Conservation (phyloP, 1,139 yeast genomes). For the Nakaseomyces uthaithaninus region DNA sequence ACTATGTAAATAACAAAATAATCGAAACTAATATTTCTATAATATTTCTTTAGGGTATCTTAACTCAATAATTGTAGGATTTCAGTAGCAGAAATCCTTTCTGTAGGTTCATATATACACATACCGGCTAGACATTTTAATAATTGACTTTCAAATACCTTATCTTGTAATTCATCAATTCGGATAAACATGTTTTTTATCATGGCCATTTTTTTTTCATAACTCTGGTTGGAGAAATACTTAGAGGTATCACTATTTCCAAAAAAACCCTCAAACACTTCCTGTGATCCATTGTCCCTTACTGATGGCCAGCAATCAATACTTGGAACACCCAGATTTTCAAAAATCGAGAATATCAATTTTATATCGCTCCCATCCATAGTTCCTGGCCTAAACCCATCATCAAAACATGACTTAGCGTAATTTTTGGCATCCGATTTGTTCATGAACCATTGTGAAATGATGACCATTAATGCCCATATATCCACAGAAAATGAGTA, state of each 20-base stretch:
- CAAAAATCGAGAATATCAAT: conserved; percentile 54
- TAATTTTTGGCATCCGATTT: conserved; percentile 36
- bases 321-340: conserved; percentile 62
- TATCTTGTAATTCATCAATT: conserved; percentile 24
- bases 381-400: conserved; percentile 33
- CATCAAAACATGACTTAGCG: conserved; percentile 25
- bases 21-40: no score
- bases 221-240: neutral
- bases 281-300: conserved; percentile 35
- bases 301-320: conserved; percentile 43
- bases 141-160: conserved; percentile 15
- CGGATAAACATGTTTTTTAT: conserved; percentile 10
- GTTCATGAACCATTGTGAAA: conserved; percentile 50
- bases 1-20: no score
- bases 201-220: neutral
- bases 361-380: conserved; percentile 50
- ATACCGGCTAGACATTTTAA: conserved; percentile 30
- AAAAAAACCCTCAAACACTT: conserved; percentile 33
- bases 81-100: conserved; percentile 28
- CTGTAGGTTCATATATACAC: conserved; percentile 31
- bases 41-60: neutral
- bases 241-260: conserved; percentile 18
- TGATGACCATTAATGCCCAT: conserved; percentile 70
- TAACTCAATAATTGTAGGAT: conserved; percentile 15
- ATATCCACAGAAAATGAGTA: conserved; percentile 64